Conservation (phyloP, 441 rosid species). For the Aleurites moluccanus region DNA sequence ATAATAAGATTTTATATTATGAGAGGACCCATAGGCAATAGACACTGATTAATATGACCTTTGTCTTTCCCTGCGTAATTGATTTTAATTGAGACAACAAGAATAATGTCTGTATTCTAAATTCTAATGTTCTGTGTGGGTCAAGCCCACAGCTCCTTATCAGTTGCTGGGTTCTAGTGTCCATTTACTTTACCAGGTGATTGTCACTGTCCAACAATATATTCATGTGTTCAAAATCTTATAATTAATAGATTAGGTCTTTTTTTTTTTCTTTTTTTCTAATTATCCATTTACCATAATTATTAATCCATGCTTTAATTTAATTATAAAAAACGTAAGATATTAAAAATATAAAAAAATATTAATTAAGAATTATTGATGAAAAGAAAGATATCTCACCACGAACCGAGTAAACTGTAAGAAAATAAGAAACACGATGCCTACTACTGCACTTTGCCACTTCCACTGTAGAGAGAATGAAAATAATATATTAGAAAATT, state of each 20-base stretch:
- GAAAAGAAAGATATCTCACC: slow-evolving; percentile 37
- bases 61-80: too few relatives aligned
- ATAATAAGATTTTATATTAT: too few relatives aligned
- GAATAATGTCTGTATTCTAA: neutral
- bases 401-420: slow-evolving; percentile 63
- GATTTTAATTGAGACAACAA: neutral
- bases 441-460: slow-evolving; percentile 71
- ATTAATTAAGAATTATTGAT: neutral
- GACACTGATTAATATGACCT: too few relatives aligned
- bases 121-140: neutral
- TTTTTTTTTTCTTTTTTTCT: too few relatives aligned
- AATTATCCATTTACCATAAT: too few relatives aligned
- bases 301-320: too few relatives aligned
- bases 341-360: too few relatives aligned
- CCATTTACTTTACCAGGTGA: neutral
- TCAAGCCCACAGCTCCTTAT: neutral
- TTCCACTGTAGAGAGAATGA: slow-evolving; percentile 47
- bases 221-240: too few relatives aligned
- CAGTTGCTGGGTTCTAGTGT: neutral
- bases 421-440: slow-evolving; percentile 58
- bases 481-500: neutral
- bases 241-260: too few relatives aligned
- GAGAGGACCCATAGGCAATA: neutral
- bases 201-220: neutral
- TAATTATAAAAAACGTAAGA: too few relatives aligned